These are phyloP conservation scores for Termitomyces heimii DNA, from an alignment of 768 basidiomycete genomes.

Conservation along the genomic window DNA sequence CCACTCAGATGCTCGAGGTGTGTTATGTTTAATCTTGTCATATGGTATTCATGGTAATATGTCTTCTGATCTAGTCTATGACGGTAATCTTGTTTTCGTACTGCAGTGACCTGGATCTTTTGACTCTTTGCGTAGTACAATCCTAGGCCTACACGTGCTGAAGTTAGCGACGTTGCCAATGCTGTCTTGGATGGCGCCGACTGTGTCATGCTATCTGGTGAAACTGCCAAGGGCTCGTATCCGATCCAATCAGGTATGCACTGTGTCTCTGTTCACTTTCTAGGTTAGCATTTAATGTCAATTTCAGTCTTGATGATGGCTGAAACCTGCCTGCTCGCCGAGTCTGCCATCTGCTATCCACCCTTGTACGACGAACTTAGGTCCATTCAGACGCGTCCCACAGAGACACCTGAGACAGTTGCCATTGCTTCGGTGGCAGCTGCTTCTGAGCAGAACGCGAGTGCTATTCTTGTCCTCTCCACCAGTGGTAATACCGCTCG, in stretches of 20 bases:
- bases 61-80: conserved; percentile 64
- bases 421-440: conserved; percentile 96
- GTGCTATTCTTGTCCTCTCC: conserved; percentile 93
- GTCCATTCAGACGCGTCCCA: conserved; percentile 76
- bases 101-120: neutral
- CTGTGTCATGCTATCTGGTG: conserved; percentile 99
- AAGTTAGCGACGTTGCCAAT: conserved; percentile 98
- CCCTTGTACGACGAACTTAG: conserved; percentile 89
- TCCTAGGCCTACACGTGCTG: conserved; percentile 96
- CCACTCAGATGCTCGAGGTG: conserved; percentile 99
- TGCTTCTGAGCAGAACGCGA: conserved; percentile 89
- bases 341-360: conserved; percentile 92
- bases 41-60: conserved; percentile 7
- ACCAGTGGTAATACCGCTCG: conserved; percentile 97
- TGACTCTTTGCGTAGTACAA: conserved; percentile 63
- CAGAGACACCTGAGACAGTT: conserved; percentile 92
- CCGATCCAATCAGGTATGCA: conserved; percentile 87
- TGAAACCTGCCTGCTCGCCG: conserved; percentile 96
- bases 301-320: conserved; percentile 95
- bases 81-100: conserved; percentile 48
- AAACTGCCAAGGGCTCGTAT: conserved; percentile 97
- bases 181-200: conserved; percentile 98
- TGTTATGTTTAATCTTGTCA: conserved; percentile 11
- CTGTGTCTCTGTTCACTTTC: neutral
- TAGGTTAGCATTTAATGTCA: neutral